Conservation (phyloP, 1,284 basidiomycete genomes). For the Pisolithus thermaeus region DNA sequence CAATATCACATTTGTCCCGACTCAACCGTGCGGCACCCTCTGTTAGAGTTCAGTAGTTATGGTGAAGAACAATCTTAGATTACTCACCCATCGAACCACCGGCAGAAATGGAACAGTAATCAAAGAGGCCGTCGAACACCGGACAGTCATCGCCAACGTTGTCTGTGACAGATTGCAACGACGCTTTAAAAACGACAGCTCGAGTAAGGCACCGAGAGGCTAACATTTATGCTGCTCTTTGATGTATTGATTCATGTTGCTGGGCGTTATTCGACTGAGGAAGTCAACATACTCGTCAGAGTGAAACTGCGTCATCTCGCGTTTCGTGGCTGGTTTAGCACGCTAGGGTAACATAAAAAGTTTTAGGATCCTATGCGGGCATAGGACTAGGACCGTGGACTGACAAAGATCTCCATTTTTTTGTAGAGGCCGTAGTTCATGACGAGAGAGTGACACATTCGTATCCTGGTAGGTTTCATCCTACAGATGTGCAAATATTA, state of each 20-base stretch:
- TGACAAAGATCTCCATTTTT: slow-evolving; percentile 95
- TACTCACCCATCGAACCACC: slow-evolving; percentile 94
- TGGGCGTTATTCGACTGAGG: slow-evolving; percentile 76
- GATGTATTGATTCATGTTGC: slow-evolving; percentile 82
- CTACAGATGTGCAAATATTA: slow-evolving; percentile 31
- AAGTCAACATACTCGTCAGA: slow-evolving; percentile 95
- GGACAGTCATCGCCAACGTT: slow-evolving; percentile 96
- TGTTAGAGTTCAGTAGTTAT: slow-evolving; percentile 27
- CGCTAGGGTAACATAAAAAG: slow-evolving; percentile 48
- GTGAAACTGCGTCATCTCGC: slow-evolving; percentile 96
- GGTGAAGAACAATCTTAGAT: neutral
- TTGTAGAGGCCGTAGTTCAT: slow-evolving; percentile 99
- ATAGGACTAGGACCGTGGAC: slow-evolving; percentile 28
- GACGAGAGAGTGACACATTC: slow-evolving; percentile 98
- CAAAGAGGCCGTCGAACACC: slow-evolving; percentile 96
- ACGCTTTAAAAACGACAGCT: neutral
- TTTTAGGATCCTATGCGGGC: neutral
- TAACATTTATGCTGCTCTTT: slow-evolving; percentile 96
- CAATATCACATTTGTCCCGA: slow-evolving; percentile 97
- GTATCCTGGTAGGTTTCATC: slow-evolving; percentile 96
- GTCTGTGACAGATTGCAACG: slow-evolving; percentile 37
- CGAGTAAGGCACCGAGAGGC: slow-evolving; percentile 19
- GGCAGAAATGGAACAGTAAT: slow-evolving; percentile 98
- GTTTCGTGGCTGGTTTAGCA: slow-evolving; percentile 97
- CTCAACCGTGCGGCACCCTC: slow-evolving; percentile 96